Evolutionary conservation across 805 yeast genomes (phyloP).

Genomic region (Teunomyces gatunensis): DNA sequence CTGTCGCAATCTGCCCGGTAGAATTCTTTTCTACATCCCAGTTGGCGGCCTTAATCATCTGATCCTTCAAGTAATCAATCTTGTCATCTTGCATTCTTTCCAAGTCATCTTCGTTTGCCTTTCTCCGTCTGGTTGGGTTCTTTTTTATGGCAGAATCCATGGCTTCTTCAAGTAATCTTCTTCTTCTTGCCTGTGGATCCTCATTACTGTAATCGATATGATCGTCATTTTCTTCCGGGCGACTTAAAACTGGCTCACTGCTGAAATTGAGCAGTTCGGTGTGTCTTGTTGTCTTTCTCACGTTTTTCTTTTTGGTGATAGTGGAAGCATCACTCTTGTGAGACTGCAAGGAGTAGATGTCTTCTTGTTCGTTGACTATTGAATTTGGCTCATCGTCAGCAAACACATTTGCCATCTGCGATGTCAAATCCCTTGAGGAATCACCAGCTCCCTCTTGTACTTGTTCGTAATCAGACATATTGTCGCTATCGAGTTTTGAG

Average conservation of each 20-base stretch:
- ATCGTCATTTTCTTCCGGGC: constrained; percentile 9
- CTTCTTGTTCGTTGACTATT: constrained; percentile 17
- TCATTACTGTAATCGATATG: constrained; percentile 21
- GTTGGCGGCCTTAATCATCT: constrained; percentile 87
- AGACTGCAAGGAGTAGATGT: constrained; percentile 21
- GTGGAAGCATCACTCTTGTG: constrained; percentile 17
- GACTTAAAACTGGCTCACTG: not conserved
- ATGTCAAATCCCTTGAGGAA: not conserved
- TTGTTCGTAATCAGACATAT: constrained; percentile 3
- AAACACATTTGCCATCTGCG: constrained; percentile 1
- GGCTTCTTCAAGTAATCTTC: constrained; percentile 76
- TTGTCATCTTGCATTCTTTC: constrained; percentile 94
- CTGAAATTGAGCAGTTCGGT: constrained; percentile 8
- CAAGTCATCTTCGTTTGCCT: constrained; percentile 85
- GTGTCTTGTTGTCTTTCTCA: constrained; percentile 18
- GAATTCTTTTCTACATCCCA: constrained; percentile 61
- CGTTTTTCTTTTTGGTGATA: constrained; percentile 26
- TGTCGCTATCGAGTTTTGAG: not conserved
- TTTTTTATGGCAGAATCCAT: constrained; percentile 75
- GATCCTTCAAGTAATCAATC: constrained; percentile 75
- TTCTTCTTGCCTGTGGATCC: constrained; percentile 45
- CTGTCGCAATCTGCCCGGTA: constrained; percentile 66
- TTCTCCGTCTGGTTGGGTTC: constrained; percentile 57
- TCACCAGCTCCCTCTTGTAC: constrained; percentile 1
- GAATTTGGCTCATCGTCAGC: constrained; percentile 1